These are phyloP conservation scores for Echria macrotheca DNA, from an alignment of 495 filamentous ascomycete species.

Conservation along the genomic window DNA sequence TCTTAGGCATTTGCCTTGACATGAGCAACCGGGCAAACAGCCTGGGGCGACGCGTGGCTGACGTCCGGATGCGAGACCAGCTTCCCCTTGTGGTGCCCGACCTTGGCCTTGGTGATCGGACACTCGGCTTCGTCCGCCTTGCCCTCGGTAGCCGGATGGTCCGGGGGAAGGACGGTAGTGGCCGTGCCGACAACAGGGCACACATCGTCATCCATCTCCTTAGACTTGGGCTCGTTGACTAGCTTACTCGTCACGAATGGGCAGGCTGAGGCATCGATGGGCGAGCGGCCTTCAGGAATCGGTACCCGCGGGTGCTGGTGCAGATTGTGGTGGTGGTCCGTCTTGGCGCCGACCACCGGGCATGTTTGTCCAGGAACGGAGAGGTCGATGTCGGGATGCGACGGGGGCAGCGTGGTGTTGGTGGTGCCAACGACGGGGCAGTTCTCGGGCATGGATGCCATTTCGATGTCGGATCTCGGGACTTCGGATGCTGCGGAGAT, in stretches of 20 bases:
- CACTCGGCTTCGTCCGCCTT: constrained; percentile 40
- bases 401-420: constrained; percentile 38
- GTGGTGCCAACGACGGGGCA: constrained; percentile 42
- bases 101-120: constrained; percentile 45
- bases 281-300: constrained; percentile 21
- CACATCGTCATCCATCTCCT: constrained; percentile 42
- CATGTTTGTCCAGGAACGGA: constrained; percentile 38
- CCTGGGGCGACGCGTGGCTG: constrained; percentile 18
- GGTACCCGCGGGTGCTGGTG: constrained; percentile 40
- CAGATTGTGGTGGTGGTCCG: constrained; percentile 40
- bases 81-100: constrained; percentile 43
- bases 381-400: constrained; percentile 39
- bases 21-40: constrained; percentile 40
- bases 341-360: constrained; percentile 41
- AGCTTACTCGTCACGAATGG: constrained; percentile 32
- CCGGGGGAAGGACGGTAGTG: constrained; percentile 39
- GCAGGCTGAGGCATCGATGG: constrained; percentile 40
- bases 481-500: not conserved
- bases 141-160: constrained; percentile 39
- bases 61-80: constrained; percentile 36
- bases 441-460: constrained; percentile 18
- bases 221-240: constrained; percentile 39
- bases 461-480: constrained; percentile 1
- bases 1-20: constrained; percentile 9
- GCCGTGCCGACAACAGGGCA: constrained; percentile 44